Percentiles rank a stretch among this genome's conserved stretches.
phyloP scores from a whole-genome alignment of 2,329 filamentous ascomycete genomes.

The Cercospora beticola region DNA sequence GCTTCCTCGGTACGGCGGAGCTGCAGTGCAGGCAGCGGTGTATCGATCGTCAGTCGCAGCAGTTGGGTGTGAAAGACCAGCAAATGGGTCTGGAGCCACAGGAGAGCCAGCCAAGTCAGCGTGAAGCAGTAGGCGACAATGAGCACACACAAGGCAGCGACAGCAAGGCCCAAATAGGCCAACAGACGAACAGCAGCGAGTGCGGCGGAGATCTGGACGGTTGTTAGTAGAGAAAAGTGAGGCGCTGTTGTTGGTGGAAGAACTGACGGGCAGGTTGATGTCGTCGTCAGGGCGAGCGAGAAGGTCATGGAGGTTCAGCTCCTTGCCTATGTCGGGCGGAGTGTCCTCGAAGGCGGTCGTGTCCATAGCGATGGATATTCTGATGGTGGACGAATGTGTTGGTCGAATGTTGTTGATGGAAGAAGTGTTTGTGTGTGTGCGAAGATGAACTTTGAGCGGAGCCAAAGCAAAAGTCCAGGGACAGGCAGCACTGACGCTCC shows the following conservation, averaged over 20 bases:
- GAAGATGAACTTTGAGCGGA: background rate
- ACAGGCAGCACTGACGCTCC: background rate
- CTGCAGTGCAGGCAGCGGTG: background rate
- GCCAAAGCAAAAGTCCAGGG: background rate
- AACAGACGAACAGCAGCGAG: conserved; percentile 16
- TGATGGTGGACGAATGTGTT: background rate
- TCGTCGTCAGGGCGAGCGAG: background rate
- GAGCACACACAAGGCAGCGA: conserved; percentile 15
- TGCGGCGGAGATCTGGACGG: conserved; percentile 17
- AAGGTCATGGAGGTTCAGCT: background rate
- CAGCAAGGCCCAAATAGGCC: conserved; percentile 12
- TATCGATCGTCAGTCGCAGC: conserved; percentile 11
- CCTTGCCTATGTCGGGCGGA: background rate
- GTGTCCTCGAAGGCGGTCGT: background rate
- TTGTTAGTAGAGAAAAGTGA: background rate
- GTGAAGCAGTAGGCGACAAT: conserved; percentile 18
- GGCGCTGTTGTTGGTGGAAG: background rate
- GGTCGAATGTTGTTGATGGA: background rate
- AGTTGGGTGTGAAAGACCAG: conserved; percentile 14
- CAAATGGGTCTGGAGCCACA: conserved; percentile 19
- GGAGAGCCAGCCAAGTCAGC: conserved; percentile 18
- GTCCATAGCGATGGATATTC: background rate
- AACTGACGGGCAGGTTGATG: conserved; percentile 12
- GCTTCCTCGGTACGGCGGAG: background rate
- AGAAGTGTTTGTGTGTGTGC: background rate